Base-by-base conservation (phyloP, 345 rosid genomes). In the Citrus sp. region DNA sequence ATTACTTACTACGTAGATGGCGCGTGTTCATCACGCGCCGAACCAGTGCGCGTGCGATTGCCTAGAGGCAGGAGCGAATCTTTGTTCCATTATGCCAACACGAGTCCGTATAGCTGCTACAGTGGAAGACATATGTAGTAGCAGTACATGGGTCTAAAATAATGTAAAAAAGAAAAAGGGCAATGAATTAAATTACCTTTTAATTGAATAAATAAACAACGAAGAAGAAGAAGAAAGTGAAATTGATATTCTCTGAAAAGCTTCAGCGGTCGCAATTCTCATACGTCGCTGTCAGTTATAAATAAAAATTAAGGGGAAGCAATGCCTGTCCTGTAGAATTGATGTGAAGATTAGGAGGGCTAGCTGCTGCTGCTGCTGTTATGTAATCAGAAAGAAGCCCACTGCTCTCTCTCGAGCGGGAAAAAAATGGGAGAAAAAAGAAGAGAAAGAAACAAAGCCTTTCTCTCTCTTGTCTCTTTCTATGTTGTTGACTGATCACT, bases 211-310 rank as follows among this genome's bases (percentile, higher is more conserved):
- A 24, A 77, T 3, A 58, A 19, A 14, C 18, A 56, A 32, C 34
- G 34, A 67, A 3, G 13, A 24, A 70, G 73, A 55, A 9, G 8
- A 10, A 25, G 22, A 21, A 19, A 30, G 30, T 42, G 34, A 1
- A 32, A 46, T 40, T 30, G 32, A 79, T 75, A 70, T 73, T 74
- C 77, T 75, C 77, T 60, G 77, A n/a, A 76, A 35, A 67, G 56
- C 79, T 62, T 67, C 37, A 70, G 80, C 74, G 80, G 79, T 87
- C 88, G 54, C 40, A 74, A 62, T 74, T 75, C 51, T 84, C 87
- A 84, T 75, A 73, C 73, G 87, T 88, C 87, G 66, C 86, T 84
- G 81, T 89, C 91, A 84, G 85, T 86, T 87, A 83, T 84, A 79
- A 46, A 46, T 46, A 46, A 46, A 46, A 46, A 46, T 10, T 46